Evolutionary conservation across 129 eudicot genomes (phyloP).

Genomic region (Artemisia annua): DNA sequence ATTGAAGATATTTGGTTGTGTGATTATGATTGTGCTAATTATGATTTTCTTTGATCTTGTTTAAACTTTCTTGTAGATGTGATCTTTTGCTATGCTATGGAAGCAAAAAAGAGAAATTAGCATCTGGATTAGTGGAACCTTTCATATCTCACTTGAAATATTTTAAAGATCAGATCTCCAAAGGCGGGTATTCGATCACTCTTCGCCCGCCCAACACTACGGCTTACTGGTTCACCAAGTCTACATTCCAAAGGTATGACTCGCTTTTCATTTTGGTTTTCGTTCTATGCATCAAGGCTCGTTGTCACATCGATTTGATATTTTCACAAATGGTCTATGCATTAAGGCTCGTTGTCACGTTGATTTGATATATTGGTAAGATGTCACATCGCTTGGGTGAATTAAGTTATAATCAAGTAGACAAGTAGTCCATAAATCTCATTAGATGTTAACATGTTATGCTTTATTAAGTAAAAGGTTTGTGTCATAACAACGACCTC

Average conservation of each 20-base stretch:
- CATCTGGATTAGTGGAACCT: conserved; percentile 94
- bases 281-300: background rate
- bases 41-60: conserved; percentile 17
- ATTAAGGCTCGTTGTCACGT: background rate
- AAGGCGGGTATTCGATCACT: conserved; percentile 94
- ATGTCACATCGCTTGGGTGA: conserved; percentile 1
- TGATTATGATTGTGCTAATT: conserved; percentile 23
- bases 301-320: background rate
- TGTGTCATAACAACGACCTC: conserved; percentile 6
- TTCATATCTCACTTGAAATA: conserved; percentile 76
- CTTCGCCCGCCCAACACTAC: conserved; percentile 64
- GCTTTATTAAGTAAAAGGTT: conserved; percentile 6
- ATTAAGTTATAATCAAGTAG: conserved; percentile 7
- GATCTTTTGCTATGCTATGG: conserved; percentile 86
- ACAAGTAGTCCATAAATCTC: no score
- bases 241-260: conserved; percentile 81
- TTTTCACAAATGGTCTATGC: background rate
- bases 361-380: conserved; percentile 14
- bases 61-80: conserved; percentile 51
- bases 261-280: background rate
- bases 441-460: no score
- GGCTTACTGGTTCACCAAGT: conserved; percentile 81
- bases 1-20: background rate
- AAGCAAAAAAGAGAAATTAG: conserved; percentile 74
- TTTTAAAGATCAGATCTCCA: conserved; percentile 88